Base-by-base conservation (phyloP, 768 basidiomycete genomes). In the Lentinula lateritia region DNA sequence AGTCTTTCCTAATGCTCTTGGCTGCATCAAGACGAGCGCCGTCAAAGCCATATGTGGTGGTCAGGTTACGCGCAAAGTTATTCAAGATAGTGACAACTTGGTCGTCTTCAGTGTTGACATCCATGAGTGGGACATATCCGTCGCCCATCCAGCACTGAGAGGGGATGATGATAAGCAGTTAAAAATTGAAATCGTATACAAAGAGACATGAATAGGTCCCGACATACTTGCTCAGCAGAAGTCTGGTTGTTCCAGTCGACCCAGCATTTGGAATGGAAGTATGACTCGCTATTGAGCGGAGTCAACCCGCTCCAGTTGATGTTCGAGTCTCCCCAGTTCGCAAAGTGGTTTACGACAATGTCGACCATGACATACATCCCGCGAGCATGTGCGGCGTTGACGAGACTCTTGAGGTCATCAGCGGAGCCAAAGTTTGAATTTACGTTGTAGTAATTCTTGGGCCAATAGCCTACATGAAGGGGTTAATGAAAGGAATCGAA, bases 341-440 rank as follows among this genome's bases (percentile, higher is more conserved):
- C 46, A 23, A 48, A 87, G 73, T 92, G 88, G 73, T 92, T 92
- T 54, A 87, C 82, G 61, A 92, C 87, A 20, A 87, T 74, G 66
- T 91, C 89, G 45, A 92, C 80, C 88, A 90, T 91, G 67, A 92
- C 74, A 62, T 68, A 77, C 82, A 74, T 74, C 72, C 84, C 86
- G 82, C 68, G 79, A 78, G 43, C 78, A 71, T 91, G 92, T 5
- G 93, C 68, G 55, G 86, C 90, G 18, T 72, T 69, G 15, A 83
- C 82, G 53, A 93, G 83, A 12, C 78, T 77, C 65, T 86, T 87
- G 52, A 93, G 79, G 69, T 93, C 92, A 59, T 85, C 81, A 1
- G 84, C 74, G 1, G 87, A 83, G 32, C 92, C 92, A 66, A 92
- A 93, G 58, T 79, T 82, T 50, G 76, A 68, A 73, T 92, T 93